Percentiles rank a stretch among this genome's conserved stretches.
Evolutionary conservation across 306 rosid genomes (phyloP).

Genomic region (barrel medic (Medicago truncatula)): MtrunA17r5.0-ANR NC_053045.1:24735501-24736000

Average conservation of each 20-base stretch:
- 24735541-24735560: not conserved
- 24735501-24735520: conserved; percentile 86
- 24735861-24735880: conserved; percentile 88
- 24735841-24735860: conserved; percentile 98
- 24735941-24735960: conserved; percentile 43
- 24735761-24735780: too few species aligned
- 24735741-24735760: too few species aligned
- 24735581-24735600: not conserved
- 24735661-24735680: too few species aligned
- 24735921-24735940: conserved; percentile 36
- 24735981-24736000: not conserved
- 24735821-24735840: conserved; percentile 93
- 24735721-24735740: too few species aligned
- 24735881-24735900: conserved; percentile 79
- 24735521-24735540: not conserved
- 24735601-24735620: too few species aligned
- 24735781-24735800: not conserved
- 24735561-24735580: not conserved
- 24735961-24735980: conserved; percentile 34
- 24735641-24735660: too few species aligned
- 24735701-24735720: too few species aligned
- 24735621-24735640: too few species aligned
- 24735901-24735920: conserved; percentile 55
- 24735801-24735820: not conserved
- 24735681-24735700: too few species aligned